Base-by-base conservation (phyloP, 2,329 filamentous ascomycete genomes). In the Xylaria hypoxylon region DNA sequence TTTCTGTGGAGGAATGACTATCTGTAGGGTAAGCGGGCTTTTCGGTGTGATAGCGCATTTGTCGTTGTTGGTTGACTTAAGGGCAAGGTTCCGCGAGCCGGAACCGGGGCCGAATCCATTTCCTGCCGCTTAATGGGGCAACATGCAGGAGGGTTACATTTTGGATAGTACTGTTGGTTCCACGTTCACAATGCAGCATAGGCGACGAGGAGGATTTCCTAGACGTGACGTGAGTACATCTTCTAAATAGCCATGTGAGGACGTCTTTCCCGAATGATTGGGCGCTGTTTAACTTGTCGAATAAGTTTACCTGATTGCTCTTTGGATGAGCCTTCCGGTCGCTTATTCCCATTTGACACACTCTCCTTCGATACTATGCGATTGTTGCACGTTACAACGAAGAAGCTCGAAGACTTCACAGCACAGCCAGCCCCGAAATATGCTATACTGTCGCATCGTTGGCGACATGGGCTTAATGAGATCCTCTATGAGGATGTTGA, bases 371-470 rank as follows among this genome's bases (percentile, higher is more conserved):
- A 31, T 6, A 57, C 56, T 17, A 62, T 62, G 60, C 31, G 60
- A 44, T 28, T 63, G 26, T 13, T 63, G n/a, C 31, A 63, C 17
- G 60, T 63, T 1, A 31, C 44, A 2, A 51, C 22, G 5, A n/a
- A 51, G 24, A 57, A 51, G 33, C 45, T 57, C 24, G 26, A 28
- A 8, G 52, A 62, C 3, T 62, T 50, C 35, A 19, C 15, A 10
- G 6, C 19, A 3, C 19, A 13, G 13, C 3, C 48, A 2, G 26
- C 17, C 13, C 64, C 64, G 2, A 13, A 38, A 26, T 63, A 67
- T 47, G 55, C 35, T 19, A 67, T 63, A 42, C 42, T 67, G 10
- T 67, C 64, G 6, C 64, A 67, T 33, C 35, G 50, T 22, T 65
- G 58, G 62, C 38, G 52, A 45, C 17, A 38, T 22, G 19, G 47